phyloP scores from a whole-genome alignment of 73 alveolate species.

The Blepharisma japonicum region DNA sequence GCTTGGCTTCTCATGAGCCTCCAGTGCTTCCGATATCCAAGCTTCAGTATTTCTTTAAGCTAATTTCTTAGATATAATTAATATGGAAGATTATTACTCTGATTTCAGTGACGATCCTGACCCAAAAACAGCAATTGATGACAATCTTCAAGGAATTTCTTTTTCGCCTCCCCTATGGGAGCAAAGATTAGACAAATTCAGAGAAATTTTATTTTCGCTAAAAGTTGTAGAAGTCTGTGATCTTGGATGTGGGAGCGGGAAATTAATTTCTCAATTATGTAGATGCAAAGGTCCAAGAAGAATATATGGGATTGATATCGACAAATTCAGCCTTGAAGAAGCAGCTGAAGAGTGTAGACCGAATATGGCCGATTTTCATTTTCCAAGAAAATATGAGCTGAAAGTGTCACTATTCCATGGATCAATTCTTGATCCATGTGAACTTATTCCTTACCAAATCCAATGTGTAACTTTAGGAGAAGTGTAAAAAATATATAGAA shows the following conservation, averaged over 20 bases:
- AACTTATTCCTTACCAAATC: slow-evolving; percentile 1
- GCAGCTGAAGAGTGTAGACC: slow-evolving; percentile 20
- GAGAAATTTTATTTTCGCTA: background rate
- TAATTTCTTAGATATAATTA: too few relatives aligned
- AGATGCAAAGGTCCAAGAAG: background rate
- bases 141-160: background rate
- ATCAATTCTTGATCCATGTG: slow-evolving; percentile 2
- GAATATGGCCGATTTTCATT: background rate
- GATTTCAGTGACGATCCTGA: too few relatives aligned
- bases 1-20: too few relatives aligned
- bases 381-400: background rate
- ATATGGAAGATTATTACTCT: too few relatives aligned
- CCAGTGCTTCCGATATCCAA: too few relatives aligned
- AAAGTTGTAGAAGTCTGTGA: slow-evolving; percentile 1
- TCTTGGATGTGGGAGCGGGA: slow-evolving; percentile 17
- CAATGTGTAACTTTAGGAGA: slow-evolving; percentile 6
- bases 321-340: background rate
- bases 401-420: background rate
- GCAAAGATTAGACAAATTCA: background rate
- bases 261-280: background rate
- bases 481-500: slow-evolving; percentile 14
- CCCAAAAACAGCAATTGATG: too few relatives aligned
- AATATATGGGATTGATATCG: slow-evolving; percentile 4
- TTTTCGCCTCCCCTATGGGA: slow-evolving; percentile 11
- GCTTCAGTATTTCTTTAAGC: too few relatives aligned